Percentiles rank a stretch among this genome's conserved stretches.
phyloP scores from a whole-genome alignment of 768 basidiomycete species.

The Tylopilus vinaceipallidus region DNA sequence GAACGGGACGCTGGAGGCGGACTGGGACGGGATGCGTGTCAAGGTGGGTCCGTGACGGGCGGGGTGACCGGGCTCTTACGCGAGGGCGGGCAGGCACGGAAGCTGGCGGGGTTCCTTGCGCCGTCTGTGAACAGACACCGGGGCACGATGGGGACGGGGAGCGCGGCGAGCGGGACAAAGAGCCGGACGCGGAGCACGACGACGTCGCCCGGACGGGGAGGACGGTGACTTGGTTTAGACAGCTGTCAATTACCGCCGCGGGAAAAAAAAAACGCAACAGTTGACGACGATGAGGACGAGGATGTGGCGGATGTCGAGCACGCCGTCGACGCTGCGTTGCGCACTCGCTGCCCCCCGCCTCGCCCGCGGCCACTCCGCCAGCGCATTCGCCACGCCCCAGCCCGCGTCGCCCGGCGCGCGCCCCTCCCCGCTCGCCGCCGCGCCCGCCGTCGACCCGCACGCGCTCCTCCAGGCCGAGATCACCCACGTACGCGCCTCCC shows the following conservation, averaged over 20 bases:
- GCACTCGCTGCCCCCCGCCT: conserved; percentile 1
- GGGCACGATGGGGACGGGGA: conserved; percentile 19
- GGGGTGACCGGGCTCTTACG: not conserved
- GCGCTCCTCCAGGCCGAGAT: conserved; percentile 73
- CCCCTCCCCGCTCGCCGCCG: conserved; percentile 18
- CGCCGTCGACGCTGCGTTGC: conserved; percentile 14
- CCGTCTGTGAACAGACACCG: conserved; percentile 40
- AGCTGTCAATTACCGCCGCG: conserved; percentile 15
- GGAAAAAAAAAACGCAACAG: conserved; percentile 18
- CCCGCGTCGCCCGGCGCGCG: too few species aligned
- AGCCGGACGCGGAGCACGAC: conserved; percentile 27
- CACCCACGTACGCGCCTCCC: conserved; percentile 60
- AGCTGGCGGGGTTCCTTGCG: conserved; percentile 32
- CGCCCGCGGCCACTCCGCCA: conserved; percentile 37
- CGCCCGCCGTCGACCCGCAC: conserved; percentile 55
- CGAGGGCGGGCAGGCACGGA: conserved; percentile 26
- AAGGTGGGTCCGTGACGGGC: conserved; percentile 45
- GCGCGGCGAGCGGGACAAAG: conserved; percentile 18
- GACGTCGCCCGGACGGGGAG: conserved; percentile 25
- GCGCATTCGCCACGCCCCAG: conserved; percentile 38
- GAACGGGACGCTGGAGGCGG: conserved; percentile 55
- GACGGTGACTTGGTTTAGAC: not conserved
- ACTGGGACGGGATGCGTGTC: conserved; percentile 63
- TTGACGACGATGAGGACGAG: conserved; percentile 9
- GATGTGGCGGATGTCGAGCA: conserved; percentile 21